phyloP scores from a whole-genome alignment of 148 eudicot genomes.

The Rhododendron ovatum region DNA sequence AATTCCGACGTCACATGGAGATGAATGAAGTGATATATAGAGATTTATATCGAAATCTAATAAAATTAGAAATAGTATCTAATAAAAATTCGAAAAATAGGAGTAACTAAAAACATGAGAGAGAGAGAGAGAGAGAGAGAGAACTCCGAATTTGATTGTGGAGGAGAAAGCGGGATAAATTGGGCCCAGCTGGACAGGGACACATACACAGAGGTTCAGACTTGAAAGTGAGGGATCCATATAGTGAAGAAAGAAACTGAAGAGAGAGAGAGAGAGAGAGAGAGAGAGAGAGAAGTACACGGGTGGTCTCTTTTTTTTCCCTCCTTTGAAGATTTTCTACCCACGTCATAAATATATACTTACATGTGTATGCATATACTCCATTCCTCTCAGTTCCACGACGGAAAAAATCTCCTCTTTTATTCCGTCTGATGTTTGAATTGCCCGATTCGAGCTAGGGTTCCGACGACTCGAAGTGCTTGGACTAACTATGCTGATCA shows the following conservation, averaged over 20 bases:
- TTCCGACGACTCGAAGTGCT: not conserved
- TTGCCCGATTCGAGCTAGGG: slow-evolving; percentile 6
- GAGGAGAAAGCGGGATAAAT: not conserved
- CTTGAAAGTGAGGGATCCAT: not conserved
- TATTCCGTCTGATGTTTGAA: not conserved
- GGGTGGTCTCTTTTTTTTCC: not conserved
- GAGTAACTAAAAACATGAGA: not conserved
- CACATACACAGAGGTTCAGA: not conserved
- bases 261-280: not conserved
- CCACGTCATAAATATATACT: not conserved
- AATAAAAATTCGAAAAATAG: not conserved
- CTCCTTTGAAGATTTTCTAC: not conserved
- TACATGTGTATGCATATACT: not conserved
- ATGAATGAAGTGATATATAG: too few species aligned
- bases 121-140: too few species aligned
- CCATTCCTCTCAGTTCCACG: not conserved
- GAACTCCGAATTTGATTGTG: not conserved
- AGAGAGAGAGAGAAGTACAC: not conserved
- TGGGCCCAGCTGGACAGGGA: not conserved
- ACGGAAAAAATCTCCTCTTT: not conserved
- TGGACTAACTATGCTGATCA: slow-evolving; percentile 7
- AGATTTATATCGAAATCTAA: too few species aligned
- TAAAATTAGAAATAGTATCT: not conserved
- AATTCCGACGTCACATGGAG: too few species aligned
- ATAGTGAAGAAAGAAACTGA: not conserved